phyloP scores from a whole-genome alignment of 345 rosid genomes.

The Rhodomyrtus tomentosa region DNA sequence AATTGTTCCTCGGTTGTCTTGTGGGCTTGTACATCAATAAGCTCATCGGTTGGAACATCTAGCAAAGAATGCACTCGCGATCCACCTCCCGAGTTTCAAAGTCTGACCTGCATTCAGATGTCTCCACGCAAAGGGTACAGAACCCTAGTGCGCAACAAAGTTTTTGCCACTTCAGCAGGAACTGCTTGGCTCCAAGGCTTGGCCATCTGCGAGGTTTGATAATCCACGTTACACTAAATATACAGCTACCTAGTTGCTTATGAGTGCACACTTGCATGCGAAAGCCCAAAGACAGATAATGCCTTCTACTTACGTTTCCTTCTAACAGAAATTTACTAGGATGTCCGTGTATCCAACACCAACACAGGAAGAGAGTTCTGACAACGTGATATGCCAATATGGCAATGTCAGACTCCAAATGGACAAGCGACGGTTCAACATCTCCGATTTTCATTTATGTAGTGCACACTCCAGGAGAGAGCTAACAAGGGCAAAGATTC shows the following conservation, averaged over 20 bases:
- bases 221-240: neutral
- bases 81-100: neutral
- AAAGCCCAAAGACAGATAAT: neutral
- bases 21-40: neutral
- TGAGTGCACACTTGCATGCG: neutral
- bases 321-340: neutral
- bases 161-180: neutral
- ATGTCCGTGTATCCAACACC: neutral
- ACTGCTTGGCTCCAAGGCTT: neutral
- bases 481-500: neutral
- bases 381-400: neutral
- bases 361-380: neutral
- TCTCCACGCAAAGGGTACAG: neutral
- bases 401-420: neutral
- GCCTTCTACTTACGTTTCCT: neutral
- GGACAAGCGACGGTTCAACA: neutral
- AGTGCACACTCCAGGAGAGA: neutral
- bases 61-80: neutral
- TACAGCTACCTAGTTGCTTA: neutral
- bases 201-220: neutral
- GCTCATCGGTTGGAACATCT: neutral
- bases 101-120: neutral
- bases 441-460: neutral
- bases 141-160: neutral
- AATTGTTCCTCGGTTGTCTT: neutral